These are phyloP conservation scores for Pezicula rhizophila DNA, from an alignment of 2,329 filamentous ascomycete genomes.

Conservation along the genomic window DNA sequence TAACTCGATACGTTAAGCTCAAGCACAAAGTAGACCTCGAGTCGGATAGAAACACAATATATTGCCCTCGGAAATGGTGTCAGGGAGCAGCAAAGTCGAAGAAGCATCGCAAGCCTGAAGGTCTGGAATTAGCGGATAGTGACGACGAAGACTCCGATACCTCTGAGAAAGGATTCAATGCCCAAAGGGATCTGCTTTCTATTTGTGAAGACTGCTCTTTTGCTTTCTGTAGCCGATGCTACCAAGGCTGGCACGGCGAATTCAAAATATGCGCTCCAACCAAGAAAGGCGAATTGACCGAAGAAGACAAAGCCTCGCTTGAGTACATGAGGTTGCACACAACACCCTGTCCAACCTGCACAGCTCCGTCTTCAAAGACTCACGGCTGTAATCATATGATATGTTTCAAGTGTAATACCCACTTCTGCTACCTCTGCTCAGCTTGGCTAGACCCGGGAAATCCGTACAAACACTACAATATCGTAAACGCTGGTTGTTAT, in stretches of 20 bases:
- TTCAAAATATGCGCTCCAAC: slow-evolving; percentile 64
- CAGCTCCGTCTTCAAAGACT: slow-evolving; percentile 78
- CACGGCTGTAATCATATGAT: slow-evolving; percentile 97
- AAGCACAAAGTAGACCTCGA: slow-evolving; percentile 93
- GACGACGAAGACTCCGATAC: slow-evolving; percentile 48
- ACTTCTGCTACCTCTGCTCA: slow-evolving; percentile 93
- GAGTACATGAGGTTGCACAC: slow-evolving; percentile 80
- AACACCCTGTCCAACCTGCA: slow-evolving; percentile 84
- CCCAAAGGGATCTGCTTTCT: slow-evolving; percentile 58
- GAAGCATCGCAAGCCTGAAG: slow-evolving; percentile 64
- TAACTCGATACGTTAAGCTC: slow-evolving; percentile 80
- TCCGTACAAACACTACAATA: slow-evolving; percentile 86
- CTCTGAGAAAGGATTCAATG: slow-evolving; percentile 28
- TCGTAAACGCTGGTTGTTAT: slow-evolving; percentile 63
- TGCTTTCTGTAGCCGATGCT: slow-evolving; percentile 72
- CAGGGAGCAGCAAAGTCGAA: slow-evolving; percentile 79
- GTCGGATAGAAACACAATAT: slow-evolving; percentile 84
- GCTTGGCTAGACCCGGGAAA: slow-evolving; percentile 77
- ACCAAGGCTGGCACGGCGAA: slow-evolving; percentile 87
- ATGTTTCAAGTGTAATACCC: slow-evolving; percentile 80
- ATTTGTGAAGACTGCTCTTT: slow-evolving; percentile 86
- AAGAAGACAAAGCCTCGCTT: slow-evolving; percentile 79
- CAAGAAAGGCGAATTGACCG: slow-evolving; percentile 63
- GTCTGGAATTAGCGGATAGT: slow-evolving; percentile 51
- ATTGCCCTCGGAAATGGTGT: slow-evolving; percentile 89